Conservation (phyloP, 371 early-diverging fungal species). For the Smittium culicis region DNA sequence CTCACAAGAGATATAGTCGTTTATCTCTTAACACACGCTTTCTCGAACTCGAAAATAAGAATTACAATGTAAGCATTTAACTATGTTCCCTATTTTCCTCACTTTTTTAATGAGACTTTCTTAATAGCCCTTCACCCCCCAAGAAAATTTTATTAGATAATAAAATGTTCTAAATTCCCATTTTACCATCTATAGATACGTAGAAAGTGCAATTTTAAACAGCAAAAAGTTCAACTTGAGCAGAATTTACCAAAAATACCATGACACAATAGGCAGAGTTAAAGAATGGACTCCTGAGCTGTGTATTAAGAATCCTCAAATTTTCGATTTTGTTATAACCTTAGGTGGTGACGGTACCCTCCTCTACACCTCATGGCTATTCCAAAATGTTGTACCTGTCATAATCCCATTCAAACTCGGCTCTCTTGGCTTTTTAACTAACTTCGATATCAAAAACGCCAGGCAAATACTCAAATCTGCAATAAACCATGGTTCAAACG, state of each 20-base stretch:
- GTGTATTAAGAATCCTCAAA: constrained; percentile 45
- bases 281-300: constrained; percentile 65
- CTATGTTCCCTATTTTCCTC: not conserved
- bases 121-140: too few relatives aligned
- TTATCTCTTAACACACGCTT: constrained; percentile 51
- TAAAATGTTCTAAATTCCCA: too few relatives aligned
- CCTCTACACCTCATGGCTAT: constrained; percentile 71
- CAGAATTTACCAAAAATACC: constrained; percentile 31
- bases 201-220: constrained; percentile 44
- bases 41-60: constrained; percentile 21
- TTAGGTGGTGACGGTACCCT: constrained; percentile 86
- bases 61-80: constrained; percentile 35
- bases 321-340: constrained; percentile 62
- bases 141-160: too few relatives aligned
- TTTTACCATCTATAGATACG: constrained; percentile 38
- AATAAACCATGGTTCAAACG: constrained; percentile 55
- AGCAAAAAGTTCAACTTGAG: constrained; percentile 40
- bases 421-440: constrained; percentile 79
- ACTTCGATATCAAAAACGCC: constrained; percentile 58
- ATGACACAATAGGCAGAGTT: constrained; percentile 34
- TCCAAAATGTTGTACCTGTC: constrained; percentile 74
- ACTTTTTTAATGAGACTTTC: not conserved
- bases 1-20: constrained; percentile 65
- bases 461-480: constrained; percentile 40
- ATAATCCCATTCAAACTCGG: constrained; percentile 79